Evolutionary conservation across 2,329 filamentous ascomycete genomes (phyloP).

Genomic region (Pestalotiopsis sp.): DNA sequence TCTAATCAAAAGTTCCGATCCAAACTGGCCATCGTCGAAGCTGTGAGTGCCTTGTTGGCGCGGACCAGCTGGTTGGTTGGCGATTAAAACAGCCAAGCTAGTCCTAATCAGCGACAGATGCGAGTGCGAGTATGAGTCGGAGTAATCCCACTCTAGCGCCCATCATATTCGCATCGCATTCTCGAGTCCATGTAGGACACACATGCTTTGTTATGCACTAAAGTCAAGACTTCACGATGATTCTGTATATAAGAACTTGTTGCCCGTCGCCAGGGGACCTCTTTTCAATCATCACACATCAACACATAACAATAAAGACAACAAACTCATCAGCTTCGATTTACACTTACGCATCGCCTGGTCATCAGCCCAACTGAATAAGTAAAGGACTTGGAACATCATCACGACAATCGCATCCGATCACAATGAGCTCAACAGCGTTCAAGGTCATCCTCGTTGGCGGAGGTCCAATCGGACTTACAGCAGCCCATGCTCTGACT

Average conservation of each 20-base stretch:
- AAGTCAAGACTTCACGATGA: background rate
- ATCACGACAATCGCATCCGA: background rate
- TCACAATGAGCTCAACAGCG: background rate
- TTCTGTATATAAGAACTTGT: background rate
- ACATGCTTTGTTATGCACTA: background rate
- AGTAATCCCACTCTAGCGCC: background rate
- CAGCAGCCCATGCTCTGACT: conserved; percentile 28
- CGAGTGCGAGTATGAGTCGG: background rate
- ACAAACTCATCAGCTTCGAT: background rate
- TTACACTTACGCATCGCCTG: background rate
- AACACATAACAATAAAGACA: background rate
- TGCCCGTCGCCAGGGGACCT: background rate
- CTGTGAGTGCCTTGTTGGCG: background rate
- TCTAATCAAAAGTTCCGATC: too few species aligned
- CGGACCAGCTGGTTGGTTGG: background rate
- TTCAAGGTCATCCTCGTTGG: conserved; percentile 26
- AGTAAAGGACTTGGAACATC: background rate
- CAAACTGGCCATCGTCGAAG: too few species aligned
- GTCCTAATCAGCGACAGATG: background rate
- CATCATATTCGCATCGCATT: background rate
- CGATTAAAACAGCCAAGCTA: background rate
- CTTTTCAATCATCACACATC: background rate
- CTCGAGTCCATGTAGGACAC: background rate
- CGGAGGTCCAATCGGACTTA: conserved; percentile 28
- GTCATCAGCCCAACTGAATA: too few species aligned